phyloP scores from a whole-genome alignment of 495 filamentous ascomycete species.

The Lasiosphaeris hirsuta region DNA sequence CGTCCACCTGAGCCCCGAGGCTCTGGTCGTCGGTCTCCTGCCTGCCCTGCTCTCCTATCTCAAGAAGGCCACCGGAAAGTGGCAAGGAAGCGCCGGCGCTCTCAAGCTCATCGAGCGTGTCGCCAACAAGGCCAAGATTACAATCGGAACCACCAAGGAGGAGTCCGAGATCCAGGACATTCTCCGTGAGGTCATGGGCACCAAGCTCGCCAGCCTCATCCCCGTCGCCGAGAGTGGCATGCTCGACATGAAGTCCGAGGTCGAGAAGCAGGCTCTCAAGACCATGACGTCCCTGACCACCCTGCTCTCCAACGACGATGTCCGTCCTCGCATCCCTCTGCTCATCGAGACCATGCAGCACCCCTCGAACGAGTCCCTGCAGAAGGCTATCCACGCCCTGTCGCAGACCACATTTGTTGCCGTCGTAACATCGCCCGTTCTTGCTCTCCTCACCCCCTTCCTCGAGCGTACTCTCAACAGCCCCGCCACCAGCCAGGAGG shows the following conservation, averaged over 20 bases:
- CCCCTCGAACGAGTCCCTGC: conserved; percentile 79
- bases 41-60: conserved; percentile 72
- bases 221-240: conserved; percentile 90
- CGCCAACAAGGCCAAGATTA: conserved; percentile 88
- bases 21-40: conserved; percentile 73
- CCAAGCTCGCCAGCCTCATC: conserved; percentile 83
- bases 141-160: conserved; percentile 69
- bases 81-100: conserved; percentile 91
- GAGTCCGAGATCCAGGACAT: conserved; percentile 82
- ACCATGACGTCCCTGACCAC: conserved; percentile 89
- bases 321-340: conserved; percentile 86
- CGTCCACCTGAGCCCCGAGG: conserved; percentile 71
- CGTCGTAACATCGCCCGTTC: conserved; percentile 93
- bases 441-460: conserved; percentile 94
- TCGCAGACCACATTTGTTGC: conserved; percentile 99
- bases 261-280: conserved; percentile 80
- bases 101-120: conserved; percentile 79
- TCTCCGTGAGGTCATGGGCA: conserved; percentile 86
- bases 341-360: conserved; percentile 94
- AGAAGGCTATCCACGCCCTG: conserved; percentile 94
- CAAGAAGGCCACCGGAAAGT: conserved; percentile 78
- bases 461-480: conserved; percentile 90
- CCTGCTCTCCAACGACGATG: conserved; percentile 94
- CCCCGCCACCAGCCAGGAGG: conserved; percentile 87
- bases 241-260: conserved; percentile 93